phyloP scores from a whole-genome alignment of 495 filamentous ascomycete species.

The Acidomyces sp. region DNA sequence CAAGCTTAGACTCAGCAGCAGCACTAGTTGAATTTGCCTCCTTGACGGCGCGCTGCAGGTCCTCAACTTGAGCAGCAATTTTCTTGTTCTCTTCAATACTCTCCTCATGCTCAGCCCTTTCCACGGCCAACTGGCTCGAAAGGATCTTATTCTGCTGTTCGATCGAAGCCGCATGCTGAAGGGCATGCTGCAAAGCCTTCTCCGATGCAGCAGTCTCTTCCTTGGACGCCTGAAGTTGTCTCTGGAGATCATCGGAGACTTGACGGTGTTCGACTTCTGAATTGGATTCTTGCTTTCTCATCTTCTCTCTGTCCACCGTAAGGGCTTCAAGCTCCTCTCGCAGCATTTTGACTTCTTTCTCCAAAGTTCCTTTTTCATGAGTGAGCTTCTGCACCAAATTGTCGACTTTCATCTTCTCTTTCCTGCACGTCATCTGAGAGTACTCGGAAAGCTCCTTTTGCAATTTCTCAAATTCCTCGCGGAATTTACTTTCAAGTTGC shows the following conservation, averaged over 20 bases:
- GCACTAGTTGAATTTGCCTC: background rate
- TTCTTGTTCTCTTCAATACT: background rate
- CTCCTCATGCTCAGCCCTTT: constrained; percentile 5
- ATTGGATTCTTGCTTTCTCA: constrained; percentile 3
- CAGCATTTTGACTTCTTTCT: constrained; percentile 5
- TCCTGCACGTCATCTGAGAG: background rate
- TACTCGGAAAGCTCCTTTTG: constrained; percentile 3
- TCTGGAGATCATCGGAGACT: background rate
- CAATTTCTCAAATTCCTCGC: background rate
- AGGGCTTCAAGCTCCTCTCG: constrained; percentile 1
- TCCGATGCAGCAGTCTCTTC: too few relatives aligned
- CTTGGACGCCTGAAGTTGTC: too few relatives aligned
- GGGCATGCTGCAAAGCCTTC: background rate
- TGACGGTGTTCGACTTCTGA: constrained; percentile 1
- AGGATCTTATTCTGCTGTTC: background rate
- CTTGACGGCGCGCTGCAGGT: constrained; percentile 1
- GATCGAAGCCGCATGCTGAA: background rate
- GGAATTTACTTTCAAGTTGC: constrained; percentile 1
- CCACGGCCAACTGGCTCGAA: background rate
- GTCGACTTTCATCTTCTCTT: background rate
- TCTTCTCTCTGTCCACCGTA: constrained; percentile 1
- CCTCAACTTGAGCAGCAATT: constrained; percentile 4
- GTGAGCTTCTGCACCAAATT: constrained; percentile 3
- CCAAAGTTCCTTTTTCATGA: background rate
- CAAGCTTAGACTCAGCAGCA: background rate